Evolutionary conservation across 805 yeast genomes (phyloP), one percentile per base, ranked within the genome.

Genomic region (Zygoascus flipseniorum): DNA sequence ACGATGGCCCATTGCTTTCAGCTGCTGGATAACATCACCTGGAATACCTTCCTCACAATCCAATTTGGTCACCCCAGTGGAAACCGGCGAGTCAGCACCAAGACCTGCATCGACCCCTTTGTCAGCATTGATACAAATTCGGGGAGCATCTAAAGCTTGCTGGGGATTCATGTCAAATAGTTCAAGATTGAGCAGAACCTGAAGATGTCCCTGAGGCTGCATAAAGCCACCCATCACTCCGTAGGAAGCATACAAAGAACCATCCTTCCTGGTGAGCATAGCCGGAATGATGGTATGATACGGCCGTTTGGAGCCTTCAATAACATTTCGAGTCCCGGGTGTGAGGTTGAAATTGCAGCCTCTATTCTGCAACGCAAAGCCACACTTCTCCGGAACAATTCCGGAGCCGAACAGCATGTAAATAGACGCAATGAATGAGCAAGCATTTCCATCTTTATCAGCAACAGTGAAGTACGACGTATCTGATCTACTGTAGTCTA

Each of bases 191-290:
- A 86, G 67, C 41, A 79, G 82, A 39, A 85, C 90, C 65, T 85
- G 92, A 6, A 86, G 81, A 60, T 86, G 95, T 1, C 90, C 90
- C 60, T 85, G 88, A 2, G 95, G 95, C 66, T 87, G 95, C 72
- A 83, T 85, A 70, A 81, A 86, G 0, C 92, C 95, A 16, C 95
- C 95, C 89, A 85, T 86, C 56, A 84, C 86, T 49, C 92, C 93
- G 60, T 76, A 83, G n/a, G 83, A 70, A 0, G 89, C 89, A 61
- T 75, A 82, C n/a, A 86, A 67, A 5, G 55, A 56, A 31, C 67
- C 70, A 50, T 65, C 63, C 2, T 53, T 55, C 2, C 71, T 66
- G 13, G 95, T 86, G 31, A 86, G 77, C 82, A 86, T 77, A 0
- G 89, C 87, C 0, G 95, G 95, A 55, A 86, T 86, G 54, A 86